Conservation (phyloP, 257 asterid genomes). For the Scutellaria barbata region DNA sequence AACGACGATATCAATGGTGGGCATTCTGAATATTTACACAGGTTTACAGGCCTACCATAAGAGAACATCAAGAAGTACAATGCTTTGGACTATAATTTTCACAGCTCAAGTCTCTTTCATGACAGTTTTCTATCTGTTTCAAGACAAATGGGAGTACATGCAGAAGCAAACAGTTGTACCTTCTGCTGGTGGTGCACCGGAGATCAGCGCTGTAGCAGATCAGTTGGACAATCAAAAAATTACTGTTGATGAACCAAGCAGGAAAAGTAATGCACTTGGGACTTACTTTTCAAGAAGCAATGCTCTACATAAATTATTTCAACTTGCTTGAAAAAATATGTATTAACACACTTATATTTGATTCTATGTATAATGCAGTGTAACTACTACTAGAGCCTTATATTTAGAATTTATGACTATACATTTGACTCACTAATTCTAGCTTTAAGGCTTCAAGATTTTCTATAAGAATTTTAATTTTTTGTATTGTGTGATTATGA, state of each 20-base stretch:
- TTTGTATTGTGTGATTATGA: background rate
- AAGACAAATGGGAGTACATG: constrained; percentile 87
- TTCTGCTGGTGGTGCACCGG: constrained; percentile 11
- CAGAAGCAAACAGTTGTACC: constrained; percentile 56
- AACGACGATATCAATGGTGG: constrained; percentile 59
- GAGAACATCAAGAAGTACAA: constrained; percentile 58
- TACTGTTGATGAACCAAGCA: constrained; percentile 43
- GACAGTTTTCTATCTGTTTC: constrained; percentile 72
- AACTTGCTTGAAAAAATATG: constrained; percentile 49
- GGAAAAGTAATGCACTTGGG: constrained; percentile 84
- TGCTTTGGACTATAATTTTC: constrained; percentile 65
- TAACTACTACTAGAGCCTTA: constrained; percentile 18
- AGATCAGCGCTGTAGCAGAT: constrained; percentile 26
- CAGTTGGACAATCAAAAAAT: constrained; percentile 38
- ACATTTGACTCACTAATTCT: constrained; percentile 28
- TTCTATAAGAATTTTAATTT: background rate
- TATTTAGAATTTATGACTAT: constrained; percentile 10
- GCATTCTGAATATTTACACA: constrained; percentile 66
- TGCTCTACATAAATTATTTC: constrained; percentile 76
- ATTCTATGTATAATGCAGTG: constrained; percentile 1
- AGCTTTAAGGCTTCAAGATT: constrained; percentile 13
- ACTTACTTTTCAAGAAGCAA: constrained; percentile 64
- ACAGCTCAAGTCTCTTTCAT: constrained; percentile 77
- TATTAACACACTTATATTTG: no score
- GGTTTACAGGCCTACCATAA: constrained; percentile 69